Evolutionary conservation across 345 rosid genomes (phyloP).

Genomic region (Aquilaria sinensis): DNA sequence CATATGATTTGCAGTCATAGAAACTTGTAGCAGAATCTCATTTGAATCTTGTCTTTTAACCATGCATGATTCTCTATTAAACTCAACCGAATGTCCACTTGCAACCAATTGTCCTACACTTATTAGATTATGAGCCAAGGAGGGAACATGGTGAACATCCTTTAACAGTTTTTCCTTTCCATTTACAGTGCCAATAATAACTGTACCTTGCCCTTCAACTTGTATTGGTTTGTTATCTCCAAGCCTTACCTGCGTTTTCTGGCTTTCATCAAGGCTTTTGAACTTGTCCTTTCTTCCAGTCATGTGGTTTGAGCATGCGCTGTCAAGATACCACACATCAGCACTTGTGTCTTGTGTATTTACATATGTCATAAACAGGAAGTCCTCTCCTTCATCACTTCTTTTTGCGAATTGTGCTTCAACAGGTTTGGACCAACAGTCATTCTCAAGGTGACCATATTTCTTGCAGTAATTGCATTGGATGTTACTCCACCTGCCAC

Average conservation of each 20-base stretch:
- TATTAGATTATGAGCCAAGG: too few relatives aligned
- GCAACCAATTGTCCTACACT: too few relatives aligned
- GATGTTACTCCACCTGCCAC: not conserved
- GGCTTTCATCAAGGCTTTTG: conserved; percentile 1
- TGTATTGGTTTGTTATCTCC: conserved; percentile 1
- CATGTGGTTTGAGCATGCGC: not conserved
- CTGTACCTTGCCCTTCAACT: conserved; percentile 3
- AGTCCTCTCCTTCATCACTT: not conserved
- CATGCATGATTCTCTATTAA: too few relatives aligned
- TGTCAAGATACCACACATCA: not conserved
- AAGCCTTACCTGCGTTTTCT: not conserved
- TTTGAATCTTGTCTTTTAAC: not conserved
- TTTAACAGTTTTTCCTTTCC: too few relatives aligned
- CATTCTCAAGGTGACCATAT: not conserved
- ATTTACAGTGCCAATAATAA: not conserved
- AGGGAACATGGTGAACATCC: too few relatives aligned
- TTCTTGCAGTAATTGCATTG: not conserved
- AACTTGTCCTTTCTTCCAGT: not conserved
- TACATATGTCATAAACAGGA: not conserved
- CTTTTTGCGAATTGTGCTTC: not conserved
- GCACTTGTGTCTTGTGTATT: not conserved
- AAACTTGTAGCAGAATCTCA: not conserved
- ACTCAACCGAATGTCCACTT: too few relatives aligned
- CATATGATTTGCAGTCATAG: not conserved
- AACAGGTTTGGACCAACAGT: not conserved